Percentiles rank a stretch among this genome's conserved stretches.
phyloP scores from a whole-genome alignment of 1,139 yeast species.

The Pichia sp. region DNA sequence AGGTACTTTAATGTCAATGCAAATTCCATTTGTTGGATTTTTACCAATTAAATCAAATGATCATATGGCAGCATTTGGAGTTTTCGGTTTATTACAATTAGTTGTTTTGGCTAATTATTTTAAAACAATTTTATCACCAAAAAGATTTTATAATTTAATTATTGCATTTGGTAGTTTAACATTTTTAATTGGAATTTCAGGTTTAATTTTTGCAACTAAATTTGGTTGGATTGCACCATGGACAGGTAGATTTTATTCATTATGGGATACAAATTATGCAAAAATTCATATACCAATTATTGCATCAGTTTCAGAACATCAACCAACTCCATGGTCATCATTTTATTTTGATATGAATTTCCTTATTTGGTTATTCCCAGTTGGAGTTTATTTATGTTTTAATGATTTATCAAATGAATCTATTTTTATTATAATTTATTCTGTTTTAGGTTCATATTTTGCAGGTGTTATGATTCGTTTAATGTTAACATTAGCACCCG shows the following conservation, averaged over 20 bases:
- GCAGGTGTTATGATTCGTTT: conserved; percentile 99
- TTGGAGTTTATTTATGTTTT: conserved; percentile 86
- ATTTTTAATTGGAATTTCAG: conserved; percentile 58
- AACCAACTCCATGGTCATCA: conserved; percentile 99
- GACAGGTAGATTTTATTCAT: conserved; percentile 98
- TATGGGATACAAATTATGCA: conserved; percentile 98
- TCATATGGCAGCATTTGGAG: conserved; percentile 98
- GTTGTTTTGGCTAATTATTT: conserved; percentile 84
- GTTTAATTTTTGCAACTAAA: conserved; percentile 73
- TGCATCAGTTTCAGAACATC: conserved; percentile 98
- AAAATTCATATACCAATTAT: conserved; percentile 97
- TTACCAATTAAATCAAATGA: conserved; percentile 95
- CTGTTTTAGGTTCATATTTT: conserved; percentile 89
- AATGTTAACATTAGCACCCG: conserved; percentile 94
- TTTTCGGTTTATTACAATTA: conserved; percentile 89
- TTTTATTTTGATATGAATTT: conserved; percentile 91
- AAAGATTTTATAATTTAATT: conserved; percentile 71
- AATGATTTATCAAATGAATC: conserved; percentile 89
- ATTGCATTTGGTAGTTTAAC: conserved; percentile 47
- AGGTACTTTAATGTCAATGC: conserved; percentile 98
- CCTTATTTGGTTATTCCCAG: conserved; percentile 97
- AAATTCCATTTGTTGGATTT: conserved; percentile 97
- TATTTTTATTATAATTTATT: conserved; percentile 83
- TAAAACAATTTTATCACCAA: conserved; percentile 63
- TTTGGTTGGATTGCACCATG: conserved; percentile 97